phyloP scores from a whole-genome alignment of 495 filamentous ascomycete species.

The Xylaria venustula region DNA sequence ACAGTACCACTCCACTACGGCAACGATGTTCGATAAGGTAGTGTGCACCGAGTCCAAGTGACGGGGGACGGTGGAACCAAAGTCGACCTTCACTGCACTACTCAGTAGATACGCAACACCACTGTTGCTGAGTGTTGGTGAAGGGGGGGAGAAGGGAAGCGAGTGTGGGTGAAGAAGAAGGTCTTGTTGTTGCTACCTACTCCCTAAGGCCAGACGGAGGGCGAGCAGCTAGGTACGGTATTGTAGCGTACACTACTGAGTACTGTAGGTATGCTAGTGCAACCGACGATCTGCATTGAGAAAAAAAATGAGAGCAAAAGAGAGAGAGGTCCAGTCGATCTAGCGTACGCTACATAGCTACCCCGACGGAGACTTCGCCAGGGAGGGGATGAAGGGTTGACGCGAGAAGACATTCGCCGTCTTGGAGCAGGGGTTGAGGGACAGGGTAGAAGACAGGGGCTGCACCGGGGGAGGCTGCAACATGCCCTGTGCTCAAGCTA shows the following conservation, averaged over 20 bases:
- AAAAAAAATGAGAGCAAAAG: too few relatives aligned
- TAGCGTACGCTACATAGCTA: too few relatives aligned
- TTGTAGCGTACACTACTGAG: neutral
- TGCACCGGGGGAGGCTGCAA: conserved; percentile 6
- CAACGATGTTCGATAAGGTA: conserved; percentile 4
- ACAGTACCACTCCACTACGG: neutral
- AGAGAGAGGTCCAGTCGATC: too few relatives aligned
- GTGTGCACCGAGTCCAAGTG: conserved; percentile 6
- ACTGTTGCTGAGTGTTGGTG: too few relatives aligned
- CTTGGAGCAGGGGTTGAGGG: neutral
- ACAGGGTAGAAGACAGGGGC: neutral
- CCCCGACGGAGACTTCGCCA: too few relatives aligned
- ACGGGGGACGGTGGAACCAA: neutral
- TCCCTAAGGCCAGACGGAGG: too few relatives aligned
- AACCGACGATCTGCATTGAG: neutral
- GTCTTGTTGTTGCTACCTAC: neutral
- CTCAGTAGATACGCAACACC: too few relatives aligned
- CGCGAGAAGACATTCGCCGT: neutral
- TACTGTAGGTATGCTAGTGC: neutral
- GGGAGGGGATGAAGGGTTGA: neutral
- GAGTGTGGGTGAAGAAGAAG: neutral
- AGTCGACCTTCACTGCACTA: neutral
- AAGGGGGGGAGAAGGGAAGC: neutral
- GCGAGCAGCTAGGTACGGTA: too few relatives aligned
- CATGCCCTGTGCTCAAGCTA: conserved; percentile 10